Evolutionary conservation across 495 filamentous ascomycete species (phyloP).

Genomic region (Penicillium flavigenum): DNA sequence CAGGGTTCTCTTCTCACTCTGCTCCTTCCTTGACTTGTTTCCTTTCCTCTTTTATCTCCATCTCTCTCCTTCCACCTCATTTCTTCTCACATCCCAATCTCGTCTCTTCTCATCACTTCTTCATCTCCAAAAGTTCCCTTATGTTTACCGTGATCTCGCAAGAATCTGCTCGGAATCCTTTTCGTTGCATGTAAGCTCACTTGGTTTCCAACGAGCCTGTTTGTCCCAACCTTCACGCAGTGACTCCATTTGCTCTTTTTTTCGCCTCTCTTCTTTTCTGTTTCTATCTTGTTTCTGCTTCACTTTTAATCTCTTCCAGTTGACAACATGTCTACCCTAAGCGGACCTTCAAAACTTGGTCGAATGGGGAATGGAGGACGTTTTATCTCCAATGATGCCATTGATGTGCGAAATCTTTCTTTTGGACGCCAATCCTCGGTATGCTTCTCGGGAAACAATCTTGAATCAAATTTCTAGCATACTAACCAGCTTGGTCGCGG

Average conservation of each 20-base stretch:
- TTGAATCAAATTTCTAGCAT: neutral
- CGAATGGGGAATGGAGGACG: conserved; percentile 25
- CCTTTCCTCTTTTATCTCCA: neutral
- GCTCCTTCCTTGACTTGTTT: conserved; percentile 1
- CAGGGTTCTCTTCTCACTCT: neutral
- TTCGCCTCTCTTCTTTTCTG: neutral
- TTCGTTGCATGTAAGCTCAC: conserved; percentile 27
- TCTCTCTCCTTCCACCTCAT: neutral
- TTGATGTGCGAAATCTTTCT: conserved; percentile 19
- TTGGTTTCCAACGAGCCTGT: conserved; percentile 28
- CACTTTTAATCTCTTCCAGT: neutral
- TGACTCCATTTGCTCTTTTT: conserved; percentile 6
- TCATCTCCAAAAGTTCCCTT: conserved; percentile 25
- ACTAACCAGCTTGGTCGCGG: neutral
- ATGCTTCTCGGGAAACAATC: conserved; percentile 12
- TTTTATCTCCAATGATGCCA: conserved; percentile 18
- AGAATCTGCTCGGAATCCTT: conserved; percentile 17
- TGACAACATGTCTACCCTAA: conserved; percentile 32
- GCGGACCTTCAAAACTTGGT: conserved; percentile 25
- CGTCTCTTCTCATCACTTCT: conserved; percentile 1
- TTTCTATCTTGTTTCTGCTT: conserved; percentile 8
- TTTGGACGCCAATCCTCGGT: conserved; percentile 34
- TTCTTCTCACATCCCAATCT: conserved; percentile 16
- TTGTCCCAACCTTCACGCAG: conserved; percentile 10
- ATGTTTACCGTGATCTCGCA: conserved; percentile 11